Evolutionary conservation across 176 grass and related monocot genomes (phyloP).

Genomic region (Bromus sterilis): DNA sequence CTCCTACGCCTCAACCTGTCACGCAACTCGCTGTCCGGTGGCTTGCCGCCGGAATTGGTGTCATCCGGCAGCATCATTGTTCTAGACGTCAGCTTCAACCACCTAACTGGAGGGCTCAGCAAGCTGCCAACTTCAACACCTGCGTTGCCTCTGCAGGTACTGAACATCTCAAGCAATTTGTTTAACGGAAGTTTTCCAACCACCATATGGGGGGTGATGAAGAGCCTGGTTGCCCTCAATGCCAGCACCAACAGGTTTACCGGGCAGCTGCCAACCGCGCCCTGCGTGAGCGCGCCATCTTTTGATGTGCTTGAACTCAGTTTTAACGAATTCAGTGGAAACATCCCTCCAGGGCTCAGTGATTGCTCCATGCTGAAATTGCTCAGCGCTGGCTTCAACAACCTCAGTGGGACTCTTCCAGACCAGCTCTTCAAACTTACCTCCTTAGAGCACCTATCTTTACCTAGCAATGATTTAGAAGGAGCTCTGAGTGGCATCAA

Average conservation of each 20-base stretch:
- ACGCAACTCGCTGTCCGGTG: slow-evolving; percentile 20
- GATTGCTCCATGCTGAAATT: slow-evolving; percentile 20
- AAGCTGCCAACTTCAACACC: slow-evolving; percentile 10
- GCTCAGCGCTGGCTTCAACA: slow-evolving; percentile 24
- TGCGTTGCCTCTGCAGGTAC: slow-evolving; percentile 17
- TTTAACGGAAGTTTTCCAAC: slow-evolving; percentile 24
- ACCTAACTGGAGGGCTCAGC: background rate
- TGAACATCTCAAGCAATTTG: slow-evolving; percentile 46
- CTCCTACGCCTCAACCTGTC: slow-evolving; percentile 37
- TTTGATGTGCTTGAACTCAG: slow-evolving; percentile 32
- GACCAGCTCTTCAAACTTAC: slow-evolving; percentile 10
- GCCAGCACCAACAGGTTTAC: slow-evolving; percentile 41
- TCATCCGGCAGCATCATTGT: slow-evolving; percentile 11
- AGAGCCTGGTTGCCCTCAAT: slow-evolving; percentile 19
- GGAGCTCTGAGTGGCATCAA: background rate
- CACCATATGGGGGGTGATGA: slow-evolving; percentile 14
- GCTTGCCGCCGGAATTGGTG: slow-evolving; percentile 11
- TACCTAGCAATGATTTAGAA: slow-evolving; percentile 20
- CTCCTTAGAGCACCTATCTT: slow-evolving; percentile 17
- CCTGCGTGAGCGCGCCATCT: background rate
- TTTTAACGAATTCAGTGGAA: slow-evolving; percentile 31
- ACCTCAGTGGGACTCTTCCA: slow-evolving; percentile 15
- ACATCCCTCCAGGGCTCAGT: slow-evolving; percentile 1
- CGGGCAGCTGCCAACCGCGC: slow-evolving; percentile 17
- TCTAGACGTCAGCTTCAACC: slow-evolving; percentile 50